phyloP scores from a whole-genome alignment of 2,329 filamentous ascomycete genomes.

The Gnomoniopsis smithogilvyi region DNA sequence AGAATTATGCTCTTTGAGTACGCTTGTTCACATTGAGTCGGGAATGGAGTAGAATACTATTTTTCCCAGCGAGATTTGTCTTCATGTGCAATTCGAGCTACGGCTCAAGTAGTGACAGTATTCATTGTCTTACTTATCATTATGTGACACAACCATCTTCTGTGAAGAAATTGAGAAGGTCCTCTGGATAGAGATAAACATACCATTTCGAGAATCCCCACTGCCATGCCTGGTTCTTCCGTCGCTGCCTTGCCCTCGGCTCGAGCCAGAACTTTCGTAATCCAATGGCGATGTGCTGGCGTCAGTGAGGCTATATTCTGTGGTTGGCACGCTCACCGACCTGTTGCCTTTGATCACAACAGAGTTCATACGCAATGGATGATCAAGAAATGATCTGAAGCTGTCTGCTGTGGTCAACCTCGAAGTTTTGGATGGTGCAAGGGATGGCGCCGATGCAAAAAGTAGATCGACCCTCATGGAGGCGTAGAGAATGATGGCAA shows the following conservation, averaged over 20 bases:
- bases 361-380: slow-evolving; percentile 2
- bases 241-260: neutral
- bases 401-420: neutral
- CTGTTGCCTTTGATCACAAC: neutral
- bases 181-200: neutral
- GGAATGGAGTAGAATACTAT: no score
- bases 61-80: no score
- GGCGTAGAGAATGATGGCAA: slow-evolving; percentile 1
- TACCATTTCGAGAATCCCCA: neutral
- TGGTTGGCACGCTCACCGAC: neutral
- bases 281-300: neutral
- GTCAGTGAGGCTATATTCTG: neutral
- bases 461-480: slow-evolving; percentile 4
- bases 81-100: no score
- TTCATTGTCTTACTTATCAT: neutral
- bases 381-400: neutral
- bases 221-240: neutral
- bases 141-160: neutral
- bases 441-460: neutral
- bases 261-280: neutral
- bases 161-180: neutral
- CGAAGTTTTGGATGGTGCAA: neutral
- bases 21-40: no score
- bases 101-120: no score
- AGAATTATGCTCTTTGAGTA: no score